Percentiles rank a stretch among this genome's conserved stretches.
Evolutionary conservation across 768 basidiomycete genomes (phyloP).

Genomic region (Mycena latifolia): DNA sequence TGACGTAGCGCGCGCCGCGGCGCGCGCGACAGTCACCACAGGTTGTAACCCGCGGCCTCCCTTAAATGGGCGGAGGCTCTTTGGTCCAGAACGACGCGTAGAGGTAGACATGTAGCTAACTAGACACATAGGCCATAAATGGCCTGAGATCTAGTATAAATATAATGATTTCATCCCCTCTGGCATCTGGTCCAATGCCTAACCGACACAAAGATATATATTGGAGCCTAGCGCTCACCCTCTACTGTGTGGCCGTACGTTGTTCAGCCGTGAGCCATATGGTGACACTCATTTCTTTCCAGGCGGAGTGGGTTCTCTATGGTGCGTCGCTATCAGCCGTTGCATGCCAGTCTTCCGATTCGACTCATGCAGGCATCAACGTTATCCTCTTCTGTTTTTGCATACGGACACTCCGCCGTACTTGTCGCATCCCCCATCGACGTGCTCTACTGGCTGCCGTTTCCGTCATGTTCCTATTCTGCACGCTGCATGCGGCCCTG

Average conservation of each 20-base stretch:
- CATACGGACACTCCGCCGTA: constrained; percentile 18
- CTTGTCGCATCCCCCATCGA: constrained; percentile 15
- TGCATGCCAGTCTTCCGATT: not conserved
- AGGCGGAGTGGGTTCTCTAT: constrained; percentile 47
- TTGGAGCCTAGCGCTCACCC: constrained; percentile 26
- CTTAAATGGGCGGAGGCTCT: no score
- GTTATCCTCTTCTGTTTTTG: constrained; percentile 46
- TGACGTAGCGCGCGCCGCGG: no score
- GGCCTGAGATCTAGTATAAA: no score
- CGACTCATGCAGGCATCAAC: constrained; percentile 42
- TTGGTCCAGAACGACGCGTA: no score
- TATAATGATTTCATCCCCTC: no score
- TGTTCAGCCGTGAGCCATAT: no score
- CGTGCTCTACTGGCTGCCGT: constrained; percentile 15
- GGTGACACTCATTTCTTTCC: not conserved
- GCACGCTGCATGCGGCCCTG: constrained; percentile 28
- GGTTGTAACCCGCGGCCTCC: no score
- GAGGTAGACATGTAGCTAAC: no score
- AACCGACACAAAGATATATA: constrained; percentile 14
- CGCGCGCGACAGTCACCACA: no score
- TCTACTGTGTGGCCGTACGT: constrained; percentile 31
- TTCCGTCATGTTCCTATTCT: constrained; percentile 17
- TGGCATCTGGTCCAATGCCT: constrained; percentile 22
- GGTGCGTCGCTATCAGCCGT: constrained; percentile 32
- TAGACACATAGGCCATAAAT: no score